Base-by-base conservation (phyloP, 805 yeast genomes). In the Osmozyma mogii region DNA sequence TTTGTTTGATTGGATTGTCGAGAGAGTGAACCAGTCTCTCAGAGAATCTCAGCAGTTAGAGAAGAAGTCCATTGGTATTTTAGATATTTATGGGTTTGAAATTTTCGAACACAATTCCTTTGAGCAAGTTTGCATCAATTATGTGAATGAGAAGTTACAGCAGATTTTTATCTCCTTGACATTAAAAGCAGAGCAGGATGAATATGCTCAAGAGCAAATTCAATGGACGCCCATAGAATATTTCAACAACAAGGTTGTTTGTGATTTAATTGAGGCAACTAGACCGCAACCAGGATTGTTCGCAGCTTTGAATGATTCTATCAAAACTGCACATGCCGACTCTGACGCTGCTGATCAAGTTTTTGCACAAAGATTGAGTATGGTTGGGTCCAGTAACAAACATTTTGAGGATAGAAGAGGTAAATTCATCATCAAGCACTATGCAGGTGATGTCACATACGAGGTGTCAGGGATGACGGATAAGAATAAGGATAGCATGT, bases 251-350 rank as follows among this genome's bases (percentile, higher is more conserved):
- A 79, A 89, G 58, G 80, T 92, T 43, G 98, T 92, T 17, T 92
- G 97, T 64, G 99, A 92, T 46, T 69, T 92, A 51, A 92, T 92
- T 50, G 99, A 92, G 59, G 81, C 84, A 17, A 75, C 75, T 36
- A 75, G 96, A 49, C 97, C 98, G 1, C 63, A 58, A 33, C 96
- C 96, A 1, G 98, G 98, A 36, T 70, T 92, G 25, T 88, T 92
- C 63, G 94, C 97, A 3, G 95, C 95, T 3, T 70, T 92, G 59
- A 92, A 89, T 57, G 98, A 92, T 64, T 89, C 97, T 1, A 80
- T 87, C 48, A 96, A 96, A 21, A 92, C 97, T 16, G 98, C 98
- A 0, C 98, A 92, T 53, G 99, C 98, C 3, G 97, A 92, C 51
- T 81, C 96, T 1, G 70, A 65, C 30, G 98, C 97, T 12, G 97